phyloP scores from a whole-genome alignment of 345 rosid genomes.

The Eucalyptus sp. region DNA sequence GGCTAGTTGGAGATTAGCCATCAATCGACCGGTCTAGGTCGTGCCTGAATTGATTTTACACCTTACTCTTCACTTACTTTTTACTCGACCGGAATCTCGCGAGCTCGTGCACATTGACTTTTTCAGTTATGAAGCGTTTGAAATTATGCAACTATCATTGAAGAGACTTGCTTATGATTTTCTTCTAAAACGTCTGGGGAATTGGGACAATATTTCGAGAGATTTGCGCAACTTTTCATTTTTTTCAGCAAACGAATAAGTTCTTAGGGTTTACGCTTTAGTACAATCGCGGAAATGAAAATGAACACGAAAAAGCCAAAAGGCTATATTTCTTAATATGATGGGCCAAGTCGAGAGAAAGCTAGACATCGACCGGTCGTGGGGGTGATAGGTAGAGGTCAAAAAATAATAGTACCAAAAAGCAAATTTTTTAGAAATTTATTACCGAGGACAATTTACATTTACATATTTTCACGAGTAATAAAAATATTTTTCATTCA shows the following conservation, averaged over 20 bases:
- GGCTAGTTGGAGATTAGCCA: not conserved
- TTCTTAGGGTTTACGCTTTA: not conserved
- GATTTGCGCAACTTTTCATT: not conserved
- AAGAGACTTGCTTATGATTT: not conserved
- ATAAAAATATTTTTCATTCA: not conserved
- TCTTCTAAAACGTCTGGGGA: not conserved
- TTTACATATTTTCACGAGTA: rapidly evolving
- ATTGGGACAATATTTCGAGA: not conserved
- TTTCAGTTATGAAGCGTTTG: not conserved
- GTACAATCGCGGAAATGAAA: not conserved
- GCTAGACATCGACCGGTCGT: not conserved
- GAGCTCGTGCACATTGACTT: not conserved
- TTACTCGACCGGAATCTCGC: not conserved
- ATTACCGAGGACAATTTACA: rapidly evolving
- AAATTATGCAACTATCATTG: not conserved
- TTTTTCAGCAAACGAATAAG: not conserved
- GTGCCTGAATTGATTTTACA: not conserved
- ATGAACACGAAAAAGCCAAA: not conserved
- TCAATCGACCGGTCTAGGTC: not conserved
- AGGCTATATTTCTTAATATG: not conserved
- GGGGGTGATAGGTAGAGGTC: not conserved
- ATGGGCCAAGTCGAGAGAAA: not conserved
- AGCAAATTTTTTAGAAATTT: not conserved
- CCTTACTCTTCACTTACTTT: not conserved
- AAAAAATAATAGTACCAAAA: not conserved